Base-by-base conservation (phyloP, 345 rosid species). In the Citrus medica region DNA sequence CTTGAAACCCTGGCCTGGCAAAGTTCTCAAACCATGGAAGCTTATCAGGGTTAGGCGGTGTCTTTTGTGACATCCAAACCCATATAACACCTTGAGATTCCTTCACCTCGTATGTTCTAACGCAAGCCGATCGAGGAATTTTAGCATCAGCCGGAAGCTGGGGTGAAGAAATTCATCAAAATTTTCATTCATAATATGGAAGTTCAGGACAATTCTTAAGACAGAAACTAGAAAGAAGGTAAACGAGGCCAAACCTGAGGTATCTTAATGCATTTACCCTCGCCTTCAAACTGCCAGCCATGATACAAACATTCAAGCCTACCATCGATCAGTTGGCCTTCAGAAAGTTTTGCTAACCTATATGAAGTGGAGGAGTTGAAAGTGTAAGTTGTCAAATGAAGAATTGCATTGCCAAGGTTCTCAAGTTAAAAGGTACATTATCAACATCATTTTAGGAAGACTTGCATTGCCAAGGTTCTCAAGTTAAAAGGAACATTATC, bases 231-330 rank as follows among this genome's bases (percentile, higher is more conserved):
- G 4, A n/a, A 16, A 75, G 7, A 62, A 56, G 46, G 35, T 38
- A 58, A 71, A 62, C 3, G 24, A 76, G n/a, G 53, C 35, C 79
- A 69, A 51, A 94, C 97, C 98, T 92, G 97, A 84, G 99, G 99
- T 72, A 95, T 95, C 88, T 90, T 89, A 37, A 92, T 91, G 72
- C 99, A 93, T 88, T 91, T 83, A 27, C 96, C 98, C 24, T 91
- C 89, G 56, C 98, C 96, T 76, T 90, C 96, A 81, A 91, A 95
- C 80, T 93, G 99, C 98, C 99, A 95, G 21, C 99, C 98, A 78
- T 95, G 99, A 81, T 95, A 95, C 55, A 93, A 74, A 82, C 98
- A 93, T 88, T 95, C 99, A 42, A 95, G 88, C 75, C 93, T 90
- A 64, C 99, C 98, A 77, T 92, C 99, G 9, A 90, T 78, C 85